phyloP scores from a whole-genome alignment of 1,284 basidiomycete genomes.

The Meira nashicola region DNA sequence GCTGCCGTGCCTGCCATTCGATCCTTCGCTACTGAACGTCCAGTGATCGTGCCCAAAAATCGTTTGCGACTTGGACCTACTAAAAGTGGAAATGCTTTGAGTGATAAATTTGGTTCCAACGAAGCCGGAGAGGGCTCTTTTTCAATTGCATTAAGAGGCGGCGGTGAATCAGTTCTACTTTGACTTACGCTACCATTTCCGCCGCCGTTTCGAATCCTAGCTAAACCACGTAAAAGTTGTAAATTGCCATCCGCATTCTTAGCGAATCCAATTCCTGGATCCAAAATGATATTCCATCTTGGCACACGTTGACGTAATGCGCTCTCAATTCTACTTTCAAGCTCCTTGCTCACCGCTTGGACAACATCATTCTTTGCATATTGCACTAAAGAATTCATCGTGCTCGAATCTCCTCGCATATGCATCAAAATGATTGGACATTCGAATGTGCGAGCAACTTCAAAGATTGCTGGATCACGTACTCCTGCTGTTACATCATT shows the following conservation, averaged over 20 bases:
- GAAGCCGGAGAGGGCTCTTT: neutral
- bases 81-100: conserved; percentile 38
- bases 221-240: conserved; percentile 54
- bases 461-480: conserved; percentile 61
- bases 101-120: conserved; percentile 24
- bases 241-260: conserved; percentile 77
- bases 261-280: conserved; percentile 93
- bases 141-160: neutral
- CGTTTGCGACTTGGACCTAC: conserved; percentile 45
- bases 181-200: neutral
- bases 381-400: conserved; percentile 57
- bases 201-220: neutral
- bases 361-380: conserved; percentile 68
- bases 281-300: conserved; percentile 83
- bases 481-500: conserved; percentile 86
- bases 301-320: conserved; percentile 75
- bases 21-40: conserved; percentile 61
- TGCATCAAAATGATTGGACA: conserved; percentile 84
- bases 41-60: conserved; percentile 44
- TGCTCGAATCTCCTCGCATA: conserved; percentile 68
- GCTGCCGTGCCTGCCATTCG: conserved; percentile 77
- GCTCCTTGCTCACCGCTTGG: conserved; percentile 68
- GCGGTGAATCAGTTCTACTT: conserved; percentile 7
- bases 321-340: conserved; percentile 65
- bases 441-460: conserved; percentile 62